Evolutionary conservation across 371 early-diverging fungal genomes (phyloP), one percentile per base, ranked within the genome.

Genomic region (Rhizopus sp.): DNA sequence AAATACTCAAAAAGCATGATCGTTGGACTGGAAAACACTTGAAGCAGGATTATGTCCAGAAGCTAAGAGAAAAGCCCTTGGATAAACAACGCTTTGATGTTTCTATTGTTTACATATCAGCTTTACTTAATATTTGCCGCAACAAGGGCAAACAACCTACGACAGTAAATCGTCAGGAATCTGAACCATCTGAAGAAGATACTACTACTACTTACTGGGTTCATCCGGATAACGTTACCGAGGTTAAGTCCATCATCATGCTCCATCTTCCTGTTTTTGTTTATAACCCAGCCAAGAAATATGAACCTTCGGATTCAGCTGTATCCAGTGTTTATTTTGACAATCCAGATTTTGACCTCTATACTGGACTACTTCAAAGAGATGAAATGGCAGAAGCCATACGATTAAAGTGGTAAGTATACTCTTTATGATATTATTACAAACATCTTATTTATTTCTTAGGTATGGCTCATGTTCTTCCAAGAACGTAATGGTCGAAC

Each of bases 121-220:
- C 90, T 34, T 85, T 95, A 29, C 96, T 92, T 74, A 92, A 95
- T 62, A 88, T 89, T 16, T 91, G 95, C 55, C 81, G 97, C 48
- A 92, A 89, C 40, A 86, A 92, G 57, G 93, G 93, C 39, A 55
- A 68, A 42, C 55, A 60, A 7, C 38, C 58, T 12, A 42, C 13
- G 71, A 79, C 50, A 77, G 85, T 29, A 69, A 82, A 38, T 80
- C 86, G 13, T 88, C 86, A 29, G 86, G 86, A 16, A 78, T 80
- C 29, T 23, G 83, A 87, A 59, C 84, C 83, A 55, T 88, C 89
- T 55, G 94, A 93, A 80, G 93, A 95, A 16, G 83, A 96, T 23
- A 83, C 89, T 57, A 94, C 95, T n/a, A 91, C 91, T 46, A 95
- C 98, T 76, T 99, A 97, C 77, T 98, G 99, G 99, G 94, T 98